These are phyloP conservation scores for Alnus glutinosa DNA, from an alignment of 306 rosid species.

Conservation along the genomic window DNA sequence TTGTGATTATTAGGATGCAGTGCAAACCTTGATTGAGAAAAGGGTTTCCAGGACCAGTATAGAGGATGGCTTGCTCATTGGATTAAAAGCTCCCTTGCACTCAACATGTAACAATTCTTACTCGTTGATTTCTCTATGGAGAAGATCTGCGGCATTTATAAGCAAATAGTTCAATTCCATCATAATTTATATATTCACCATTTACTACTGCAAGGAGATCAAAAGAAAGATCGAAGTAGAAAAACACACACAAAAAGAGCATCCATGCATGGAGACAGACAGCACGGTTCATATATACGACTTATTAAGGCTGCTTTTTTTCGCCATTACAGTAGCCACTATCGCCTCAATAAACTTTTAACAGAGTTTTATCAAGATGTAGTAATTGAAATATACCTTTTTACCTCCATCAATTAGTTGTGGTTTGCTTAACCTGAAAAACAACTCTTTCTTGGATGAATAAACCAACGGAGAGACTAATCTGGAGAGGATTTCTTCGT, in stretches of 20 bases:
- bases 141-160: constrained; percentile 43
- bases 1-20: not conserved
- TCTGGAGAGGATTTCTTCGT: constrained; percentile 39
- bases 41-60: constrained; percentile 74
- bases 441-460: constrained; percentile 48
- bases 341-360: too few relatives aligned
- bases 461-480: constrained; percentile 36
- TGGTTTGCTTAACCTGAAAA: constrained; percentile 48
- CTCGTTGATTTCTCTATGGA: constrained; percentile 52
- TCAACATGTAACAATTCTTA: constrained; percentile 55
- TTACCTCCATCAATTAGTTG: constrained; percentile 49
- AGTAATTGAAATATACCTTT: constrained; percentile 28
- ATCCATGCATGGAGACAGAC: too few relatives aligned
- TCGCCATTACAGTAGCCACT: too few relatives aligned
- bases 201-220: too few relatives aligned
- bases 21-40: constrained; percentile 52
- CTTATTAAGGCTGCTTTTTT: too few relatives aligned
- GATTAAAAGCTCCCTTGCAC: constrained; percentile 69
- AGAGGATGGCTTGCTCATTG: constrained; percentile 55
- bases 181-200: too few relatives aligned
- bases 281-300: too few relatives aligned
- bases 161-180: not conserved
- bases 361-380: too few relatives aligned
- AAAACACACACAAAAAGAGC: too few relatives aligned
- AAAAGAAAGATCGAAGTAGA: too few relatives aligned